Conservation (phyloP, 1,139 yeast genomes). For the Sugiyamaella sp. region DNA sequence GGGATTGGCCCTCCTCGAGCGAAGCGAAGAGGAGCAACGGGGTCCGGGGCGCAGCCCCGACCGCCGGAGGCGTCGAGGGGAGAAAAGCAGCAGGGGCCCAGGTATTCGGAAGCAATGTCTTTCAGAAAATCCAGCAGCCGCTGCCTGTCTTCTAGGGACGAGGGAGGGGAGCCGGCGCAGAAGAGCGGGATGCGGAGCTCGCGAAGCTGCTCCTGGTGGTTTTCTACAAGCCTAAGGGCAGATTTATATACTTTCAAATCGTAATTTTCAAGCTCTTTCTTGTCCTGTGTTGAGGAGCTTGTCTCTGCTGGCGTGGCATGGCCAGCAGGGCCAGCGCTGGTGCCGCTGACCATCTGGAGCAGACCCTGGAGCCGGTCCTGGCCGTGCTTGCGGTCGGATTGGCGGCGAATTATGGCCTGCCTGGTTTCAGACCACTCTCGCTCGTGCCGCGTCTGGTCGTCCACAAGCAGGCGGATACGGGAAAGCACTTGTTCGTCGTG, state of each 20-base stretch:
- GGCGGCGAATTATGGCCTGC: slow-evolving; percentile 23
- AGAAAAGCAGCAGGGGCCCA: slow-evolving; percentile 1
- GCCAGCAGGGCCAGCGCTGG: background rate
- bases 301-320: background rate
- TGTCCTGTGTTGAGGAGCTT: slow-evolving; percentile 9
- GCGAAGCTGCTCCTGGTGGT: slow-evolving; percentile 27
- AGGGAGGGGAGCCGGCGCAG: slow-evolving; percentile 22
- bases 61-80: background rate
- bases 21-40: background rate
- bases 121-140: slow-evolving; percentile 31
- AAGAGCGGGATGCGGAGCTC: slow-evolving; percentile 36
- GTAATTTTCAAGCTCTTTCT: slow-evolving; percentile 26
- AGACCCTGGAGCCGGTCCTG: slow-evolving; percentile 29
- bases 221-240: slow-evolving; percentile 24
- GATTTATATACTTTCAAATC: slow-evolving; percentile 31
- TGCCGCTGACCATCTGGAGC: slow-evolving; percentile 30
- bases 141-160: slow-evolving; percentile 24
- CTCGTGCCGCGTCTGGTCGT: slow-evolving; percentile 33
- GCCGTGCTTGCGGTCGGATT: slow-evolving; percentile 19
- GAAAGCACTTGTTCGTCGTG: slow-evolving; percentile 27
- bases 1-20: background rate
- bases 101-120: slow-evolving; percentile 25
- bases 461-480: slow-evolving; percentile 29
- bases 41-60: background rate
- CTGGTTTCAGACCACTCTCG: slow-evolving; percentile 31